A percentile compares a stretch with the other conserved stretches of the same genome.
Evolutionary conservation across 345 rosid species (phyloP).

Genomic region (Cardamine resedifolia): DNA sequence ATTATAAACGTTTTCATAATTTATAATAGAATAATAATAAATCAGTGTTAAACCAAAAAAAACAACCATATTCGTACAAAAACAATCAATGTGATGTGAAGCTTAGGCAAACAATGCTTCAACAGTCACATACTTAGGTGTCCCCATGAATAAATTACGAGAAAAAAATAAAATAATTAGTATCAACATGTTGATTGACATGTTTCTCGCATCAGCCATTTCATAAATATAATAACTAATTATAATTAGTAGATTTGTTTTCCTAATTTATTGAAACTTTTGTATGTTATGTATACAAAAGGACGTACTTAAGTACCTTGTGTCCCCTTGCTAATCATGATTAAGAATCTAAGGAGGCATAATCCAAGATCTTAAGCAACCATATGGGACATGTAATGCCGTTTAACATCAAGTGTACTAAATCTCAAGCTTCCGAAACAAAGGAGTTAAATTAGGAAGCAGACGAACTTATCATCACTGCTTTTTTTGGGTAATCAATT

Average conservation of each 20-base stretch:
- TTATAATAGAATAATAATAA: too few relatives aligned
- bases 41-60: too few relatives aligned
- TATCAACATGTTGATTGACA: slow-evolving; percentile 1
- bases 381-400: slow-evolving; percentile 35
- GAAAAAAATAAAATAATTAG: neutral
- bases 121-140: slow-evolving; percentile 23
- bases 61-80: slow-evolving; percentile 15
- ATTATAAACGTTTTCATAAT: too few relatives aligned
- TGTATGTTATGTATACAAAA: slow-evolving; percentile 1
- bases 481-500: slow-evolving; percentile 14
- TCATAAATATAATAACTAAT: neutral
- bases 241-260: neutral
- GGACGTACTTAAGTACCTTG: slow-evolving; percentile 23
- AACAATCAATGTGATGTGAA: slow-evolving; percentile 29
- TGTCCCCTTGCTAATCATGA: slow-evolving; percentile 33
- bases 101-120: slow-evolving; percentile 20
- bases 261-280: slow-evolving; percentile 16
- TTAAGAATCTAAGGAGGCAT: slow-evolving; percentile 34
- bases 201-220: neutral
- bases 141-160: neutral
- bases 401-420: slow-evolving; percentile 27
- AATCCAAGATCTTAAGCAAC: slow-evolving; percentile 39
- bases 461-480: slow-evolving; percentile 21
- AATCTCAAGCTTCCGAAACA: slow-evolving; percentile 32
- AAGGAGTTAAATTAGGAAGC: slow-evolving; percentile 34